A percentile compares a stretch with the other conserved stretches of the same genome.
These are phyloP conservation scores for Pyrenophora graminea DNA, from an alignment of 2,329 filamentous ascomycete species.

Conservation along the genomic window DNA sequence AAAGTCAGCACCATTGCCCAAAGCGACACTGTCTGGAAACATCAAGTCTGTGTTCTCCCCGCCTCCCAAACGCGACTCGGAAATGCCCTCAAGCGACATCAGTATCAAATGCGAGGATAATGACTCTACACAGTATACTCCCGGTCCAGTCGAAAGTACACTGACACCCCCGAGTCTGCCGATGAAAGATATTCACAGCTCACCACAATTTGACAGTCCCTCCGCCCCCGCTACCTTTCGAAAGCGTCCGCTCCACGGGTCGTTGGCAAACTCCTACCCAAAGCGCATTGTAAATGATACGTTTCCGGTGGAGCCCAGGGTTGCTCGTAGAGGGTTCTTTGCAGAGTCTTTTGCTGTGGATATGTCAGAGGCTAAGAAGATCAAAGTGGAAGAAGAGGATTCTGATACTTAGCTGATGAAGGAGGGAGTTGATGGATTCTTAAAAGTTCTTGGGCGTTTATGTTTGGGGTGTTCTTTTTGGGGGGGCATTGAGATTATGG, in stretches of 20 bases:
- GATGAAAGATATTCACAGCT: neutral
- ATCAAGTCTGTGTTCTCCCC: no score
- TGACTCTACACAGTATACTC: neutral
- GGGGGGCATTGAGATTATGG: neutral
- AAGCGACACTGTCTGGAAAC: no score
- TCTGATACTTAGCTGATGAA: neutral
- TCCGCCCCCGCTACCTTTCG: neutral
- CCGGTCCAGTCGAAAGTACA: neutral
- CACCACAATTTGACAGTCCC: neutral
- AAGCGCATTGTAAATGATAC: neutral
- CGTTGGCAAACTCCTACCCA: neutral
- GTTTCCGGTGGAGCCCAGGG: neutral
- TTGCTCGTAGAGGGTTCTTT: no score
- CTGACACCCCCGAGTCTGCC: neutral
- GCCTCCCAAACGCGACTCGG: no score
- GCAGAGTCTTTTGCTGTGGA: no score
- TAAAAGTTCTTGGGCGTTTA: no score
- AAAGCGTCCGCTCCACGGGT: neutral
- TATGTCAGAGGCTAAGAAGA: neutral
- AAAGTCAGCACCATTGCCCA: no score
- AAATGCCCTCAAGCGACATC: neutral
- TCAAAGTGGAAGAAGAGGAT: neutral
- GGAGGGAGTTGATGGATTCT: no score
- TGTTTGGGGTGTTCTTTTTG: neutral
- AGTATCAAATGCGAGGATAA: neutral